Conservation (phyloP, 2,329 filamentous ascomycete species). For the Botryotinia narcissicola region DNA sequence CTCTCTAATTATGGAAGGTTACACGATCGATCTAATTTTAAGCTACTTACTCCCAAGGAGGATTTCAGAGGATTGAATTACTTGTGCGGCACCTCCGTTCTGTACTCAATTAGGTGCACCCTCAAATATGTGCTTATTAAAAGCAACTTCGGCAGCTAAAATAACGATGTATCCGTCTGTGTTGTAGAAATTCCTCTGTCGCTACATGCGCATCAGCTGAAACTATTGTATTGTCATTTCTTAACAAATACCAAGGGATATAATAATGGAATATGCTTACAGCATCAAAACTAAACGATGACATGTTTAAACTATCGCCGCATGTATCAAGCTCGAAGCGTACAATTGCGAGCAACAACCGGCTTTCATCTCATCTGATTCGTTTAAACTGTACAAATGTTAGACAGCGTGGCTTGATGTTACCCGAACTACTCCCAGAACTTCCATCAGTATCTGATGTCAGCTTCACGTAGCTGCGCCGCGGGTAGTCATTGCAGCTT, state of each 20-base stretch:
- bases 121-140: background rate
- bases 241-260: background rate
- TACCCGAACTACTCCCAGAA: background rate
- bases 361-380: background rate
- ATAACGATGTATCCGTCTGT: background rate
- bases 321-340: background rate
- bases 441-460: background rate
- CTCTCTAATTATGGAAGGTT: background rate
- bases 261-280: background rate
- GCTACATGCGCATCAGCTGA: background rate
- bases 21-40: background rate
- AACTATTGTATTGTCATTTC: background rate
- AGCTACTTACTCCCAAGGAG: background rate
- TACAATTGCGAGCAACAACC: background rate
- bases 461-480: conserved; percentile 16
- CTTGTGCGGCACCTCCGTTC: background rate
- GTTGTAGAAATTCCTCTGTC: background rate
- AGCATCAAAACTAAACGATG: background rate
- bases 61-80: conserved; percentile 1
- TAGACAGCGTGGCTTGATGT: conserved; percentile 6
- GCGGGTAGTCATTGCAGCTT: background rate
- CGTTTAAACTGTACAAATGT: background rate
- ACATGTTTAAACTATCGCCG: background rate
- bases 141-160: background rate
- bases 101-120: background rate